phyloP scores from a whole-genome alignment of 2,329 filamentous ascomycete species.

The Penicillium hesseltinei region DNA sequence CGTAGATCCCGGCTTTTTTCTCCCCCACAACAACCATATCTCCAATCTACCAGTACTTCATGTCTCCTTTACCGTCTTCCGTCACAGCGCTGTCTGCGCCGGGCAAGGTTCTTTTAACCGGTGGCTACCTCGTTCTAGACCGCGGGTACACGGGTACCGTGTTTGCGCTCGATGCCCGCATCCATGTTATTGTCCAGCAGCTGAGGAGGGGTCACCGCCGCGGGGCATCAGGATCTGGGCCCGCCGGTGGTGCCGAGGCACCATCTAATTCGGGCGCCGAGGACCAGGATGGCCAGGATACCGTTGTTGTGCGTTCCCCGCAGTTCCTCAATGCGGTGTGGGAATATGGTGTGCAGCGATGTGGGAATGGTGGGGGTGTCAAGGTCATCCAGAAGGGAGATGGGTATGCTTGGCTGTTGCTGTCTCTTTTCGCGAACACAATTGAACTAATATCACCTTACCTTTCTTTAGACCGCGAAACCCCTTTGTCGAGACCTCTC shows the following conservation, averaged over 20 bases:
- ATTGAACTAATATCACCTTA: neutral
- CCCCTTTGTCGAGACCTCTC: constrained; percentile 86
- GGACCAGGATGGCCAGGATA: constrained; percentile 60
- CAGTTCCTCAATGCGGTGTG: constrained; percentile 86
- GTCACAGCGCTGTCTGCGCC: constrained; percentile 75
- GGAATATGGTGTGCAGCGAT: constrained; percentile 76
- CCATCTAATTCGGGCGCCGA: constrained; percentile 23
- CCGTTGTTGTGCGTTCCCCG: constrained; percentile 84
- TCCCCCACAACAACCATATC: constrained; percentile 10
- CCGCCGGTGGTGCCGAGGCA: constrained; percentile 7
- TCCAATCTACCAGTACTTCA: neutral
- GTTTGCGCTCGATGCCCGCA: constrained; percentile 63
- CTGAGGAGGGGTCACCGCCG: constrained; percentile 41
- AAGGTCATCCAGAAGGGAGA: constrained; percentile 65
- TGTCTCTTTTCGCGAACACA: neutral
- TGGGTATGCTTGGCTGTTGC: constrained; percentile 29
- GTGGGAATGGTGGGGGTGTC: constrained; percentile 72
- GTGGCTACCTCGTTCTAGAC: constrained; percentile 93
- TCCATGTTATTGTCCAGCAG: constrained; percentile 59
- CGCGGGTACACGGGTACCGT: constrained; percentile 74
- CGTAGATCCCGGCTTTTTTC: constrained; percentile 12
- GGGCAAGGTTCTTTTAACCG: constrained; percentile 91
- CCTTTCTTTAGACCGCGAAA: constrained; percentile 58
- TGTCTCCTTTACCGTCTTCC: constrained; percentile 23
- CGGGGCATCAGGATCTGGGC: constrained; percentile 17